These are phyloP conservation scores for Globisporangium takayamanum DNA, from an alignment of 352 stramenopile species.

Conservation along the genomic window DNA sequence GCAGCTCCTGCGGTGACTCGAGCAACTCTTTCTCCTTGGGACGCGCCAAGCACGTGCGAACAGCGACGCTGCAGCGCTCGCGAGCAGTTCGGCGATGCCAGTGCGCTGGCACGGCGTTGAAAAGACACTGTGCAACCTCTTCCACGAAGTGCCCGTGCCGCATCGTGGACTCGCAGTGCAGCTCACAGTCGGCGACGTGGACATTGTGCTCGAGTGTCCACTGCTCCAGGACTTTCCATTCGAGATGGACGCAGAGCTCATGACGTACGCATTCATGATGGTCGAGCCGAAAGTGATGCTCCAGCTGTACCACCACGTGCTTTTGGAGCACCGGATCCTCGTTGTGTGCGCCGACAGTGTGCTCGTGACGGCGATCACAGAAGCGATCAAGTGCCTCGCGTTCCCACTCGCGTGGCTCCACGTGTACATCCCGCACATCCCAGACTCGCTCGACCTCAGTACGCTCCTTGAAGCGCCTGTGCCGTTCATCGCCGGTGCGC, in stretches of 20 bases:
- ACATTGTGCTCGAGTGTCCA: conserved; percentile 29
- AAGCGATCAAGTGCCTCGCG: conserved; percentile 34
- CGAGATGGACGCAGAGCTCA: conserved; percentile 40
- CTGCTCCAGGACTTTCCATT: conserved; percentile 35
- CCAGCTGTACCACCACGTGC: conserved; percentile 33
- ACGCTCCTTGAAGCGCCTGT: conserved; percentile 48
- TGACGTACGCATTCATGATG: conserved; percentile 42
- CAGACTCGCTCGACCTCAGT: conserved; percentile 37
- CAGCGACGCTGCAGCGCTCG: not conserved
- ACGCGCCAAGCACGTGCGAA: conserved; percentile 19
- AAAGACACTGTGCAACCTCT: conserved; percentile 37
- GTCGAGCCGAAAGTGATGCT: conserved; percentile 29
- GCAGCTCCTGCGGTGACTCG: conserved; percentile 38
- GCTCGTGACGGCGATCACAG: conserved; percentile 36
- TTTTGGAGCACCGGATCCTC: conserved; percentile 45
- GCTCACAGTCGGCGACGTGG: conserved; percentile 22
- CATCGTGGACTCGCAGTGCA: conserved; percentile 31
- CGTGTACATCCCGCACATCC: conserved; percentile 46
- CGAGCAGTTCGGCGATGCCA: not conserved
- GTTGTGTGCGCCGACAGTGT: conserved; percentile 35
- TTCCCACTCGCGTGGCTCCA: conserved; percentile 50
- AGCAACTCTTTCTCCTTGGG: conserved; percentile 45
- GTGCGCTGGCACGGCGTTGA: conserved; percentile 21
- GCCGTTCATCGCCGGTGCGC: conserved; percentile 41
- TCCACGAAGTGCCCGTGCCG: conserved; percentile 43